A percentile compares a stretch with the other conserved stretches of the same genome.
Conservation (phyloP, 305 asterid species). For the Plantago rigida region DNA sequence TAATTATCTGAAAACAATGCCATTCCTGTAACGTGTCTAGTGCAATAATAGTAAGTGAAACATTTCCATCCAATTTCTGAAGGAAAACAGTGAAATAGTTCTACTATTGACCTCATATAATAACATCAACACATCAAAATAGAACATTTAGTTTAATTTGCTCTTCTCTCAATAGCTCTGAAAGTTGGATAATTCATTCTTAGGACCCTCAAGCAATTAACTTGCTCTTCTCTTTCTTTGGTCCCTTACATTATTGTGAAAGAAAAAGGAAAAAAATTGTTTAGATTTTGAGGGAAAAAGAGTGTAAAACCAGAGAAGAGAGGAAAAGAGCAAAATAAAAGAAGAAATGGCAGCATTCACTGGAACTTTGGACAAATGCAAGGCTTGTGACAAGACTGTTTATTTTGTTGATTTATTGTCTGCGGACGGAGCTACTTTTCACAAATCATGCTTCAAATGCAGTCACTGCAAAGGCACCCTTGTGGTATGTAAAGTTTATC, state of each 20-base stretch:
- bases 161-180: conserved; percentile 10
- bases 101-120: conserved; percentile 10
- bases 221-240: conserved; percentile 14
- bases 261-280: not conserved
- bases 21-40: conserved; percentile 34
- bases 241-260: not conserved
- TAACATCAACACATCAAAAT: not conserved
- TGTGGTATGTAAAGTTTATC: conserved; percentile 37
- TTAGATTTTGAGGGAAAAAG: conserved; percentile 2
- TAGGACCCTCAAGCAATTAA: not conserved
- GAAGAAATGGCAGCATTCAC: conserved; percentile 64
- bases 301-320: not conserved
- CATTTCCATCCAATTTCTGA: conserved; percentile 21
- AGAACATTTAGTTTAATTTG: not conserved
- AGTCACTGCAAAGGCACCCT: conserved; percentile 97
- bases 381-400: conserved; percentile 91
- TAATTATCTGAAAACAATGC: not conserved
- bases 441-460: conserved; percentile 88
- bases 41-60: conserved; percentile 29
- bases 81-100: conserved; percentile 11
- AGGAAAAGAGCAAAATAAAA: conserved; percentile 13
- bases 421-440: conserved; percentile 71
- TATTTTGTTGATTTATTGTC: conserved; percentile 78
- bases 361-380: conserved; percentile 92
- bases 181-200: not conserved